Base-by-base conservation (phyloP, 1,139 yeast species). In the Magnusiomyces ingens region DNA sequence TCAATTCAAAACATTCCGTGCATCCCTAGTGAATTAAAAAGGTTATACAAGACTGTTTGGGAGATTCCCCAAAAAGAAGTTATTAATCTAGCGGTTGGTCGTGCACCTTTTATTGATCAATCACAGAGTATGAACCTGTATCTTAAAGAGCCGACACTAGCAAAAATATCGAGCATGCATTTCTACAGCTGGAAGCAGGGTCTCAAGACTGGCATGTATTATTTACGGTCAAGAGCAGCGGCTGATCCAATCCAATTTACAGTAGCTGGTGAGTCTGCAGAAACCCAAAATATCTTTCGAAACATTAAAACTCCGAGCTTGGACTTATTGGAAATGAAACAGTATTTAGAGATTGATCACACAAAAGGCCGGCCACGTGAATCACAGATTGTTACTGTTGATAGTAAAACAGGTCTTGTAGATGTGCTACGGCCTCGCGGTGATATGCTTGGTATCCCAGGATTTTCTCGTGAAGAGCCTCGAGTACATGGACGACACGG, bases 181-280 rank as follows among this genome's bases (percentile, higher is more conserved):
- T 93, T 93, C 75, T 89, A 91, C 69, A 96, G 96, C 47, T 93
- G 98, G 98, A 85, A 85, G 71, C 86, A 84, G 75, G 99, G 98
- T 48, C 79, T 93, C 67, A 93, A 93, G 78, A 93, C 99, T 3
- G 99, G 99, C 58, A 91, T 93, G 96, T 93, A 93, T 76, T 47
- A 93, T 72, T 75, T 93, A 68, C 81, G 98, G 68, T 91, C 98
- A 4, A 94, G 86, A 75, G 96, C 97, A 38, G 97, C 98, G 2
- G 78, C 96, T 32, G 84, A 93, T 52, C 96, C 98, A 36, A 91
- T 91, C 62, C 95, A 90, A 72, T 91, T 89, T 67, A 91, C 97
- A 10, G 81, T 91, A 48, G 95, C 87, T 66, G 77, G 78, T 60
- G 73, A 36, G 11, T 13, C 40, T 12, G 40, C 40, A 36, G 40